phyloP scores from a whole-genome alignment of 1,139 yeast genomes.

The Candida dubliniensis region DNA sequence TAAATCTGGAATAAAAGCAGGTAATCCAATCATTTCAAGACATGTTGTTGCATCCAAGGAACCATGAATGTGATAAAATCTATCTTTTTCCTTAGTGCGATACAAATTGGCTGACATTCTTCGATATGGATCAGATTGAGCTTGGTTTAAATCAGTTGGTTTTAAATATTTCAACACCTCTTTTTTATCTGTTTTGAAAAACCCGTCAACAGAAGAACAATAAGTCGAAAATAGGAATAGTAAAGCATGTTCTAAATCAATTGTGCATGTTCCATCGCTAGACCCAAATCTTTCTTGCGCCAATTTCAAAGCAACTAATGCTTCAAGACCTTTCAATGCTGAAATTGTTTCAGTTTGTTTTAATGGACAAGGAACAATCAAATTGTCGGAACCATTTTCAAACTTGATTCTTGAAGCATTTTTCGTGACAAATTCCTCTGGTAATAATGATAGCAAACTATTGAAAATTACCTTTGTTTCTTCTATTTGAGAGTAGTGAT shows the following conservation, averaged over 20 bases:
- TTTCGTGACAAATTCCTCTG: constrained; percentile 17
- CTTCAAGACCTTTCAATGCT: constrained; percentile 30
- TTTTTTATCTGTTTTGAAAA: constrained; percentile 24
- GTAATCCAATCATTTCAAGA: constrained; percentile 33
- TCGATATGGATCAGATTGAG: constrained; percentile 29
- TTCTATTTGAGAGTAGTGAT: constrained; percentile 14
- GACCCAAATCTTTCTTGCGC: constrained; percentile 22
- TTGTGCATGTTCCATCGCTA: constrained; percentile 10
- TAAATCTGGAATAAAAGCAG: constrained; percentile 21
- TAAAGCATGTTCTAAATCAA: constrained; percentile 29
- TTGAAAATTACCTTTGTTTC: constrained; percentile 20
- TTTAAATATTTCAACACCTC: constrained; percentile 20
- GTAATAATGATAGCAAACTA: constrained; percentile 10
- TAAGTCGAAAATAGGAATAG: constrained; percentile 28
- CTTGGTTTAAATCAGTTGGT: constrained; percentile 27
- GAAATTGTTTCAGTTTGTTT: constrained; percentile 29
- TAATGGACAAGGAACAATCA: constrained; percentile 27
- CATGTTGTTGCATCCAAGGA: constrained; percentile 31
- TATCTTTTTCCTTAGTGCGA: constrained; percentile 26
- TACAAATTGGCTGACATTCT: constrained; percentile 33
- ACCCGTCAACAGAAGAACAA: constrained; percentile 27
- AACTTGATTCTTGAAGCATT: constrained; percentile 17
- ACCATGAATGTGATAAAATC: constrained; percentile 33
- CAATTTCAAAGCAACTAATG: constrained; percentile 23
- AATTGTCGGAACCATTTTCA: constrained; percentile 16